A percentile compares a stretch with the other conserved stretches of the same genome.
Evolutionary conservation across 768 basidiomycete genomes (phyloP).

Genomic region (Megacollybia marginata): DNA sequence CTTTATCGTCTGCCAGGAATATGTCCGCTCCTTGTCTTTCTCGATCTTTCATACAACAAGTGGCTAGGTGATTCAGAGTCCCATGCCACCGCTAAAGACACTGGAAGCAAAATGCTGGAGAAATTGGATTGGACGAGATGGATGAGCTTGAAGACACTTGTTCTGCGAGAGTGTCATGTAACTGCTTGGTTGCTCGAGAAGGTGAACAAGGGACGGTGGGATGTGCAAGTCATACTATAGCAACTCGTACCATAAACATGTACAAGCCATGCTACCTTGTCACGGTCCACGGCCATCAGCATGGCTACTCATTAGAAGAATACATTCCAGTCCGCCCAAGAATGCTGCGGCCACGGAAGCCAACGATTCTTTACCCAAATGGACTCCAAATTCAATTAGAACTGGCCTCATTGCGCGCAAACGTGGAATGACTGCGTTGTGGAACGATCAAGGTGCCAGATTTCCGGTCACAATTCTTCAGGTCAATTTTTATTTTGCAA

Average conservation of each 20-base stretch:
- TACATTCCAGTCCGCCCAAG: no score
- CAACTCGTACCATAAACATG: constrained; percentile 24
- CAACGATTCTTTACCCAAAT: constrained; percentile 40
- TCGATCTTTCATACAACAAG: constrained; percentile 64
- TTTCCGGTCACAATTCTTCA: constrained; percentile 93
- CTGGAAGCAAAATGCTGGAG: constrained; percentile 31
- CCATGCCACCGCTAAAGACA: constrained; percentile 6
- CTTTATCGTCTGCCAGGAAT: constrained; percentile 49
- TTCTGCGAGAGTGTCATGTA: constrained; percentile 46
- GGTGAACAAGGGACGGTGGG: constrained; percentile 60
- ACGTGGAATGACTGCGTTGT: constrained; percentile 91
- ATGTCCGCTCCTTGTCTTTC: constrained; percentile 53
- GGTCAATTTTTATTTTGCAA: constrained; percentile 31
- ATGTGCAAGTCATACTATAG: constrained; percentile 16
- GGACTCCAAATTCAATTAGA: constrained; percentile 79
- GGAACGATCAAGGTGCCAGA: constrained; percentile 83
- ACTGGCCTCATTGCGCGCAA: constrained; percentile 93
- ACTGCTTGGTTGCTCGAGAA: constrained; percentile 31
- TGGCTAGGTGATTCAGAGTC: constrained; percentile 25
- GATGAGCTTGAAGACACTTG: constrained; percentile 45
- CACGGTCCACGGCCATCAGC: no score
- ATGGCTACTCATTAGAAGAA: no score
- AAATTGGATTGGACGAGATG: constrained; percentile 54
- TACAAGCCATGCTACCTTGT: no score
- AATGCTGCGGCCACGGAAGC: constrained; percentile 9